Evolutionary conservation across 768 basidiomycete genomes (phyloP), one percentile per base, ranked within the genome.

Genomic region (Heimioporus sp.): DNA sequence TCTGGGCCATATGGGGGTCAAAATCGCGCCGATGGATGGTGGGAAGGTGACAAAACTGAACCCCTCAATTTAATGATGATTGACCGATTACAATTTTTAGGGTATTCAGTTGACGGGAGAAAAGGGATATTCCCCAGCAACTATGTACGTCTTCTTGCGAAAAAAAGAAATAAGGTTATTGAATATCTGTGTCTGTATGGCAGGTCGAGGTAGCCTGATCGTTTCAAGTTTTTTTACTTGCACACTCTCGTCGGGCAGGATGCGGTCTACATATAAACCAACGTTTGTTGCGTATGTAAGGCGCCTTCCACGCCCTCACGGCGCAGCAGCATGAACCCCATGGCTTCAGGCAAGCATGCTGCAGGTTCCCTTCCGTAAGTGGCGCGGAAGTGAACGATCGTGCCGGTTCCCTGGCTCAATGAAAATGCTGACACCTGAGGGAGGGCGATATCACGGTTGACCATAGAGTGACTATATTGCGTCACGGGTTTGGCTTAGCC

Each of bases 51-150:
- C 73, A 61, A 56, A 55, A 46, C 41, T 35, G 41, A 28, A 36
- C 37, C 52, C 55, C 46, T 57, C 54, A 50, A 53, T 56, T 55
- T 59, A 64, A 49, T 39, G 51, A 46, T 51, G 46, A 58, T 61
- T 65, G 55, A 60, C 58, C 40, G 59, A 61, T 64, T 57, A 55
- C 20, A 60, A 64, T 57, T 56, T 28, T 42, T 66, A 90, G 88
- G 88, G 49, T 73, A 81, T 55, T 79, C 83, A 57, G 67, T 72
- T 46, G 65, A 69, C 50, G 85, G 88, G 48, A 73, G 66, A 65
- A 89, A 81, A 67, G 90, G 90, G 6, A 90, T 92, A 61, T 92
- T 92, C 72, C 90, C 90, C 24, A 90, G 86, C 69, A 91, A 90
- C 72, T 92, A 92, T 76, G 90, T 92, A 70, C 69, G 89, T 77